A percentile compares a stretch with the other conserved stretches of the same genome.
Evolutionary conservation across 371 early-diverging fungal species (phyloP).

Genomic region (Mucor irregularis): DNA sequence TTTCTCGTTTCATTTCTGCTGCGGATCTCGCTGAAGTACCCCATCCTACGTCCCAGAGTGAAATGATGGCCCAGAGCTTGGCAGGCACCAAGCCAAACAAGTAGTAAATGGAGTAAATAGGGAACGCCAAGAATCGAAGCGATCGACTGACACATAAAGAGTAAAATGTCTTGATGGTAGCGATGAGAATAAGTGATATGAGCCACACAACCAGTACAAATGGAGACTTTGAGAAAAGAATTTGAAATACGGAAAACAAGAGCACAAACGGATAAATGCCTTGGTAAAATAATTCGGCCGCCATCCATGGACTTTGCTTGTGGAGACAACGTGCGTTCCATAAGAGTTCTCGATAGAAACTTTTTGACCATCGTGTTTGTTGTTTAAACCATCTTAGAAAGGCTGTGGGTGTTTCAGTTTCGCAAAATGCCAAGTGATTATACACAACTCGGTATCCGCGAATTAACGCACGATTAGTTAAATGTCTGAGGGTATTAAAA

Average conservation of each 20-base stretch:
- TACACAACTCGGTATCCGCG: constrained; percentile 59
- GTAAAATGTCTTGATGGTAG: constrained; percentile 52
- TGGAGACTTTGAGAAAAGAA: constrained; percentile 39
- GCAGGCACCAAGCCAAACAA: constrained; percentile 60
- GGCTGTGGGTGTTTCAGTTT: constrained; percentile 62
- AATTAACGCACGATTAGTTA: constrained; percentile 61
- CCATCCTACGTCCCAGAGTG: constrained; percentile 64
- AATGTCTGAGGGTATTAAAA: constrained; percentile 35
- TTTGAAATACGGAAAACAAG: constrained; percentile 54
- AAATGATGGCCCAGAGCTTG: constrained; percentile 59
- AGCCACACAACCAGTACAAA: constrained; percentile 52
- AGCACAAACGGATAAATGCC: constrained; percentile 66
- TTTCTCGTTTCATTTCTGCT: constrained; percentile 42
- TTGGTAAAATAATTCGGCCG: constrained; percentile 63
- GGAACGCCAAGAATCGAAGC: constrained; percentile 50
- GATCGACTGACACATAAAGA: constrained; percentile 38
- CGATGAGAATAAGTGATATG: constrained; percentile 44
- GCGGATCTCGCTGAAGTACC: constrained; percentile 57
- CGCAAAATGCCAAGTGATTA: constrained; percentile 63
- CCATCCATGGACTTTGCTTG: constrained; percentile 69
- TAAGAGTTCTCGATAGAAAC: constrained; percentile 65
- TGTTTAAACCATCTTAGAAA: constrained; percentile 69
- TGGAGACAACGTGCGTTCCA: constrained; percentile 59
- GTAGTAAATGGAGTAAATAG: constrained; percentile 56
- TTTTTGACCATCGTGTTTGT: constrained; percentile 72